phyloP scores from a whole-genome alignment of 805 yeast genomes.

The Hanseniaspora pseudoguilliermondii region DNA sequence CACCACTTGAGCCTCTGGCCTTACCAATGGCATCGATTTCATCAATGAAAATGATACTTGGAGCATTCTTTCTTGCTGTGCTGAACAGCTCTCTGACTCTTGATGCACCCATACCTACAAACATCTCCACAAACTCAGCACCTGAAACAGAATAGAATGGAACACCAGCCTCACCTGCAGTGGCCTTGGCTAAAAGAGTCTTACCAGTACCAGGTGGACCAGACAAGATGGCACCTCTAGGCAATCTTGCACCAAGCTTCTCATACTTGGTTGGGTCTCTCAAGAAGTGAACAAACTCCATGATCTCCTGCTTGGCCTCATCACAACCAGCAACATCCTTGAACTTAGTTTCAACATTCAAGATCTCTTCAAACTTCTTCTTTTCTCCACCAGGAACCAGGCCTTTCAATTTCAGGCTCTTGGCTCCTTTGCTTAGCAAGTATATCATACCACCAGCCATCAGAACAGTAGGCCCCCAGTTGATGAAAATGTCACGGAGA shows the following conservation, averaged over 20 bases:
- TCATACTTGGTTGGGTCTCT: constrained; percentile 78
- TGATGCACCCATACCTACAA: constrained; percentile 92
- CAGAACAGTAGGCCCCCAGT: constrained; percentile 75
- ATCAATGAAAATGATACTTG: constrained; percentile 81
- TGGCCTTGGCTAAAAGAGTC: constrained; percentile 81
- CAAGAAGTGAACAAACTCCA: constrained; percentile 86
- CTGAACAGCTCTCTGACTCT: constrained; percentile 86
- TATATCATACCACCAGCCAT: constrained; percentile 82
- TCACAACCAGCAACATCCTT: constrained; percentile 91
- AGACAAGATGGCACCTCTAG: constrained; percentile 85
- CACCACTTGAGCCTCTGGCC: constrained; percentile 64
- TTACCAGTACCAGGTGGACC: constrained; percentile 99
- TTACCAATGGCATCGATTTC: constrained; percentile 95
- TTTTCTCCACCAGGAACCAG: constrained; percentile 70
- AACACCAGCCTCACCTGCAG: constrained; percentile 94
- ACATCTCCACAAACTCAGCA: constrained; percentile 94
- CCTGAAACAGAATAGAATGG: constrained; percentile 87
- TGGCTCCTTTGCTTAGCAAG: constrained; percentile 52
- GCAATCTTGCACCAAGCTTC: constrained; percentile 82
- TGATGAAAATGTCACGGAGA: constrained; percentile 17
- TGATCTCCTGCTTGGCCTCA: constrained; percentile 86
- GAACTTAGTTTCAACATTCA: constrained; percentile 68
- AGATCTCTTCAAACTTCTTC: constrained; percentile 69
- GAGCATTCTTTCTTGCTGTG: constrained; percentile 81
- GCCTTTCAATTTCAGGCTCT: constrained; percentile 23